These are phyloP conservation scores for Tetratostichococcus sp. DNA, from an alignment of 139 green algal species.

Conservation along the genomic window DNA sequence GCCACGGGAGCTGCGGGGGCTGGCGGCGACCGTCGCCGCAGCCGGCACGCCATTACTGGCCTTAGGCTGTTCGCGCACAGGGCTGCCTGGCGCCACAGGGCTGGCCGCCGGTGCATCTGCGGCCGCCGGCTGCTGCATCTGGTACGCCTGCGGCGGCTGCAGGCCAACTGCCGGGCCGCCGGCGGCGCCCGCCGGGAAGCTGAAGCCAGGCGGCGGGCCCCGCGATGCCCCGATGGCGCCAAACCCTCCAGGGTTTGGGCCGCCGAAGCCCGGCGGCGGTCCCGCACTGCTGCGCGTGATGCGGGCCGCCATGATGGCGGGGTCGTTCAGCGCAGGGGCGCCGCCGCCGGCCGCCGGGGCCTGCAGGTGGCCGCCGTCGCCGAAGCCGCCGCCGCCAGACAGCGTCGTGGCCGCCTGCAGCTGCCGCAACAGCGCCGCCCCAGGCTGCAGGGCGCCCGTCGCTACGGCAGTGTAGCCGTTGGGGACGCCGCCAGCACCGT, in stretches of 20 bases:
- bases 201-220: not conserved
- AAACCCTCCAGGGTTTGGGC: not conserved
- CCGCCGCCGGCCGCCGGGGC: too few relatives aligned
- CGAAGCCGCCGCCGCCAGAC: too few relatives aligned
- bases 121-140: not conserved
- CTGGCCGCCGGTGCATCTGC: not conserved
- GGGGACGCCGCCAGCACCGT: constrained; percentile 28
- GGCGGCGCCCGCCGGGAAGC: not conserved
- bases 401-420: constrained; percentile 5
- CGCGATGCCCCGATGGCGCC: not conserved
- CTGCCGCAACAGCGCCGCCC: constrained; percentile 10
- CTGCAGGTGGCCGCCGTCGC: too few relatives aligned
- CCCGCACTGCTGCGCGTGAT: not conserved
- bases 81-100: not conserved
- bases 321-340: not conserved
- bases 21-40: not conserved
- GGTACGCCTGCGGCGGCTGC: not conserved
- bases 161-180: too few relatives aligned
- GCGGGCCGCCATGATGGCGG: not conserved
- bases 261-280: not conserved
- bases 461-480: constrained; percentile 24
- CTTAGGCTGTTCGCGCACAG: not conserved
- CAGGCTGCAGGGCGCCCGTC: constrained; percentile 19
- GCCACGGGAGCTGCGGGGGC: not conserved
- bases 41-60: not conserved